Base-by-base conservation (phyloP, 2,329 filamentous ascomycete species). In the Monosporascus sp. region DNA sequence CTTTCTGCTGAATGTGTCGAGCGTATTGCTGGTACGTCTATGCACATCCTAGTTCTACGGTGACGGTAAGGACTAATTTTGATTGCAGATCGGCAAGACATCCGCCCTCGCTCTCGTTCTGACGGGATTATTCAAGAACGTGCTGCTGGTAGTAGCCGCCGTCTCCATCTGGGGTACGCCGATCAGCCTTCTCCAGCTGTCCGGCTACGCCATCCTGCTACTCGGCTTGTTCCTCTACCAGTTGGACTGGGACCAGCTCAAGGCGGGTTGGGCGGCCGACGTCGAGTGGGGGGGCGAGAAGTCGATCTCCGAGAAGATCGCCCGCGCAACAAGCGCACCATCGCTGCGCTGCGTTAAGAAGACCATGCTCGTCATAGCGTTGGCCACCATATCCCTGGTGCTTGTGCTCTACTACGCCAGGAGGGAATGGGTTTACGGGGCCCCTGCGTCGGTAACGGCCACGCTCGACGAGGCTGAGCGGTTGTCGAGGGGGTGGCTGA, bases 101-200 rank as follows among this genome's bases (percentile, higher is more conserved):
- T 95, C 90, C 2, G 88, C 88, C 52, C 82, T 95, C 49, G 89
- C 92, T 63, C 87, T 95, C 74, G 91, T 89, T 37, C 82, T 95
- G 24, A 91, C 86, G 54, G 89, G 90, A 68, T 90, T 95, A 59
- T 82, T 94, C 65, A 95, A 95, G 74, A 89, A 91, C 70, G 92
- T 95, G 56, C 82, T 95, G 54, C 84, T 95, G 52, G 89, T 95
- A 58, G 75, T 81, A 55, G 80, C 84, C 54, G 90, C 88, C 50
- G 87, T 94, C 72, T 69, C 89, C 65, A 85, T 93, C 68, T 94
- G 89, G 85, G 76, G 80, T 60, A 90, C 89, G 52, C 79, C 82
- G 35, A 86, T 94, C 65, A 79, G 84, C 20, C 67, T 73, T 24
- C 77, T 90, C 52, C 90, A 95, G 72, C 82, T 84, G 63, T 77